phyloP scores from a whole-genome alignment of 768 basidiomycete species.

The Lactarius deliciosus region DNA sequence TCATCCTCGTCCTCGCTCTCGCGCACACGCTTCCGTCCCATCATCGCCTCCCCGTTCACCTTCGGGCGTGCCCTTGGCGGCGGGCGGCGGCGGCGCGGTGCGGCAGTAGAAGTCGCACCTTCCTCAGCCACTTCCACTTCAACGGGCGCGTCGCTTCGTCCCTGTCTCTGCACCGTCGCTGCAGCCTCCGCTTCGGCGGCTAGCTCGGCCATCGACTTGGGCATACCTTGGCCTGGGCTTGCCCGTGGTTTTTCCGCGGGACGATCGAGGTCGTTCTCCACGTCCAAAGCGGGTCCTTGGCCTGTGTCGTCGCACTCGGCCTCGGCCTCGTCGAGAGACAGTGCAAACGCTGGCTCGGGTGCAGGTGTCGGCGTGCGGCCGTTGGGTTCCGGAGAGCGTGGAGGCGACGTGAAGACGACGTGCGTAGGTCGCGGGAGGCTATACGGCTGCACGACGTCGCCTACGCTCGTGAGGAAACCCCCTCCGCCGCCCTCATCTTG shows the following conservation, averaged over 20 bases:
- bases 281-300: background rate
- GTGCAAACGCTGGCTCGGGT: constrained; percentile 14
- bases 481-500: constrained; percentile 36
- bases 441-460: constrained; percentile 72
- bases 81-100: background rate
- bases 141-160: constrained; percentile 10
- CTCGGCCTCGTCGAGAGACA: constrained; percentile 31
- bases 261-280: too few species aligned
- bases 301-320: constrained; percentile 32
- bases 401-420: constrained; percentile 29
- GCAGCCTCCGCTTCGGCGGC: constrained; percentile 24
- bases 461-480: constrained; percentile 66
- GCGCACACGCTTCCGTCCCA: background rate
- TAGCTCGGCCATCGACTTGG: constrained; percentile 26
- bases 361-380: constrained; percentile 22
- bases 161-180: constrained; percentile 26
- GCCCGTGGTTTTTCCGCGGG: background rate
- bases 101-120: background rate
- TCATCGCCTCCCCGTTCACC: constrained; percentile 1
- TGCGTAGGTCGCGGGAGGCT: constrained; percentile 60
- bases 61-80: background rate
- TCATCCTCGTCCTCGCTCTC: background rate
- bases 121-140: constrained; percentile 4
- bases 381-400: constrained; percentile 20
- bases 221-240: constrained; percentile 15